Evolutionary conservation across 352 stramenopile species (phyloP).

Genomic region (Thraustochytrium striatum): DNA sequence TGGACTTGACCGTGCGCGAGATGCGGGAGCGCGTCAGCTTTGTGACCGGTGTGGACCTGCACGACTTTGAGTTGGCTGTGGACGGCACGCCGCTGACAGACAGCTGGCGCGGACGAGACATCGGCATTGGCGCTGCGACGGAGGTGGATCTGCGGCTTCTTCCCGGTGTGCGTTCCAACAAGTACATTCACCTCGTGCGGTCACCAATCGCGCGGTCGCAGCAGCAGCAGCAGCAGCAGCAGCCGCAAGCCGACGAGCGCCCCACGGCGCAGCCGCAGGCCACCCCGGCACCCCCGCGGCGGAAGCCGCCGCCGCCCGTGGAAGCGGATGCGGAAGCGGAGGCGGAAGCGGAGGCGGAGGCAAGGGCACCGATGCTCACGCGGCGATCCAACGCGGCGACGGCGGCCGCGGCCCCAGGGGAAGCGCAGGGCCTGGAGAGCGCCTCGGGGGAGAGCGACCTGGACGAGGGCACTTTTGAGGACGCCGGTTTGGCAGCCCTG

Average conservation of each 20-base stretch:
- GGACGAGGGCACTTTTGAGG: background rate
- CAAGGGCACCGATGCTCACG: background rate
- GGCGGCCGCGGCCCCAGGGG: too few relatives aligned
- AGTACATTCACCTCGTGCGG: slow-evolving; percentile 17
- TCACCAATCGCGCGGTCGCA: background rate
- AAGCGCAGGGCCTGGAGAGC: background rate
- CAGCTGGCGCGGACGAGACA: slow-evolving; percentile 29
- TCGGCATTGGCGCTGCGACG: background rate
- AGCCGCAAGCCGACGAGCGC: background rate
- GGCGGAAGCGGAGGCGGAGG: background rate
- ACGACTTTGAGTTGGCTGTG: slow-evolving; percentile 38
- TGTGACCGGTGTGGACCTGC: slow-evolving; percentile 36
- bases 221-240: background rate
- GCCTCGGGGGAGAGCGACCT: background rate
- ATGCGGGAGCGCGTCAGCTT: slow-evolving; percentile 40
- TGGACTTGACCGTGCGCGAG: slow-evolving; percentile 7
- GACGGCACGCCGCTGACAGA: slow-evolving; percentile 2
- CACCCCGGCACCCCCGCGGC: background rate
- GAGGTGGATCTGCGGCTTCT: slow-evolving; percentile 19
- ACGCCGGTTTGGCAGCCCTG: background rate
- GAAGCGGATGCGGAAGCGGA: background rate
- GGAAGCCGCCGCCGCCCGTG: background rate
- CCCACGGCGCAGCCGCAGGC: background rate
- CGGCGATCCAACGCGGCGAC: background rate
- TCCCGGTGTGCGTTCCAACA: slow-evolving; percentile 14